A percentile compares a stretch with the other conserved stretches of the same genome.
phyloP scores from a whole-genome alignment of 371 early-diverging fungal species.

The Chytridium lagenaria region DNA sequence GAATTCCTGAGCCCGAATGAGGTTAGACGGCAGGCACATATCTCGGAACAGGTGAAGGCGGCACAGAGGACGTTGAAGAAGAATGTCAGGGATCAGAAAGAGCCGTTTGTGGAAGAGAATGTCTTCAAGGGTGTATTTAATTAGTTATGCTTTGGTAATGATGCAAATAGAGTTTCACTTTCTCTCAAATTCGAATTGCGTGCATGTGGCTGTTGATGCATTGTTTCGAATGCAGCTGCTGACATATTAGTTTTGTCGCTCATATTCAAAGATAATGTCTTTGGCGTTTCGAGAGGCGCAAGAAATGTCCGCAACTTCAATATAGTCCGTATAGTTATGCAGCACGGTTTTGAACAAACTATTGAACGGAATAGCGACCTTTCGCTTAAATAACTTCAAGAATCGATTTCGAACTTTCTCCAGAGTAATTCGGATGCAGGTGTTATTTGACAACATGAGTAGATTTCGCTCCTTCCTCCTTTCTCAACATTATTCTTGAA shows the following conservation, averaged over 20 bases:
- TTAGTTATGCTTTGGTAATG: too few relatives aligned
- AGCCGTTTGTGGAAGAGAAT: slow-evolving; percentile 57
- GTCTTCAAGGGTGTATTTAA: slow-evolving; percentile 34
- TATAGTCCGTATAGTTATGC: slow-evolving; percentile 56
- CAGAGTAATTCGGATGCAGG: slow-evolving; percentile 44
- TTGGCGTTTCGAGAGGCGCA: slow-evolving; percentile 28
- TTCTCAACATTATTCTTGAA: too few relatives aligned
- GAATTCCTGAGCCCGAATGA: slow-evolving; percentile 79
- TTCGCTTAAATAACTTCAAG: slow-evolving; percentile 53
- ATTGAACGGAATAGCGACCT: too few relatives aligned
- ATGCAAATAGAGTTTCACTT: too few relatives aligned
- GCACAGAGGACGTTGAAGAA: slow-evolving; percentile 52
- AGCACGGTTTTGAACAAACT: slow-evolving; percentile 17
- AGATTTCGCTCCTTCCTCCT: slow-evolving; percentile 48
- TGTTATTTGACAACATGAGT: slow-evolving; percentile 57
- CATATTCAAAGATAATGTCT: slow-evolving; percentile 32
- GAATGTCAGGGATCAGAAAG: slow-evolving; percentile 50
- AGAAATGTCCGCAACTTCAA: slow-evolving; percentile 49
- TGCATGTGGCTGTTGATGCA: too few relatives aligned
- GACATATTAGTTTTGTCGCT: neutral
- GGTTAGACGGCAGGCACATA: slow-evolving; percentile 40
- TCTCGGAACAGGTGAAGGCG: slow-evolving; percentile 57
- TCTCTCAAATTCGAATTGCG: too few relatives aligned
- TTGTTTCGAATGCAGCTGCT: too few relatives aligned
- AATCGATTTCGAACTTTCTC: slow-evolving; percentile 41